Base-by-base conservation (phyloP, 495 filamentous ascomycete species). In the Penicillium antarcticum region DNA sequence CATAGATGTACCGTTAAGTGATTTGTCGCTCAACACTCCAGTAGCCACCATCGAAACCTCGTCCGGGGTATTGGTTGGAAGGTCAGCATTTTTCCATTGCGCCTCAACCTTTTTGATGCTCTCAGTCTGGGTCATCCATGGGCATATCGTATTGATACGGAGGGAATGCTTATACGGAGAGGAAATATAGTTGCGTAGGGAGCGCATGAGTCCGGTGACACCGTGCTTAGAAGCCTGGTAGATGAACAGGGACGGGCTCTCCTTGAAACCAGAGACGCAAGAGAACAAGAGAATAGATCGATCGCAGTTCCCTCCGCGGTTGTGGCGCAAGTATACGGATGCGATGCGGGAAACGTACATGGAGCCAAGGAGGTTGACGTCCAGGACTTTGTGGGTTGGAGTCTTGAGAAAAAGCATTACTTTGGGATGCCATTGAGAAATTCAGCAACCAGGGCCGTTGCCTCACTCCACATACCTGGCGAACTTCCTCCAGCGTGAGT, bases 101-200 rank as follows among this genome's bases (percentile, higher is more conserved):
- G 69, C 60, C 39, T 68, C 56, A 14, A 80, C 66, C 13, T 69
- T 72, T 35, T 65, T 62, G 8, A 73, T 68, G 14, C 75, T 69
- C 10, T 66, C 63, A 6, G 72, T 79, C 37, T 71, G 57, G 2
- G 76, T 79, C 61, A 77, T 73, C 78, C 77, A 81, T 1, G 80
- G 80, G 53, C 78, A 80, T 45, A 81, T 68, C 12, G 73, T 72
- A 55, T 81, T 83, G 48, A 74, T 69, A 17, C 80, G 72, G 17
- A 81, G 60, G 32, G 63, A 58, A 53, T 74, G 70, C 47, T 62
- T 65, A 46, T 68, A 69, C 0, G 68, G 62, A 1, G 59, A 57
- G 4, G 69, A 65, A 33, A 76, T 57, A 53, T 70, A 74, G 21
- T 47, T 61, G 38, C 72, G 67, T 12, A 79, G 61, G 18, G 75